phyloP scores from a whole-genome alignment of 2,329 filamentous ascomycete species.

The Venturia oleaginea region DNA sequence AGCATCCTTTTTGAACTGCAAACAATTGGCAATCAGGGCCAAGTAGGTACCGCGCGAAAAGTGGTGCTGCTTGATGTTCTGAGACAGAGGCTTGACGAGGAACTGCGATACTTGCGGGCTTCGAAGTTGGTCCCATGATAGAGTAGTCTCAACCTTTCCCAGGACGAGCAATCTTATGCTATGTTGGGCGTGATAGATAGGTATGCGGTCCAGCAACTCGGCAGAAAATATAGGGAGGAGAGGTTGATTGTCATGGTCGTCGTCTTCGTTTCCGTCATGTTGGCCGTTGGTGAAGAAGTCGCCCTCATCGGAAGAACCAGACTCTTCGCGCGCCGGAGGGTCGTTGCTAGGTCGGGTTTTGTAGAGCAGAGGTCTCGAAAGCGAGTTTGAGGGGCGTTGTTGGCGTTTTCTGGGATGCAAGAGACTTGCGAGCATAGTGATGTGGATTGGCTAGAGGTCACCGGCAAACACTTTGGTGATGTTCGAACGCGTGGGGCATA shows the following conservation, averaged over 20 bases:
- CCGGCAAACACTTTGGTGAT: neutral
- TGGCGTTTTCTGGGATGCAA: conserved; percentile 4
- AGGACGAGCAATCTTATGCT: conserved; percentile 78
- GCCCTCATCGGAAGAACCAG: conserved; percentile 15
- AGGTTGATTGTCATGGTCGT: conserved; percentile 24
- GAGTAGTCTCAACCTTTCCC: conserved; percentile 77
- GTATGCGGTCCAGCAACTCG: conserved; percentile 56
- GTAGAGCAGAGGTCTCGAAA: neutral
- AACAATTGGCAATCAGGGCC: conserved; percentile 83
- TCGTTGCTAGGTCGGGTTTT: neutral
- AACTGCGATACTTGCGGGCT: conserved; percentile 97
- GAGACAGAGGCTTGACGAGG: conserved; percentile 87
- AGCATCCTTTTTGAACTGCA: conserved; percentile 86
- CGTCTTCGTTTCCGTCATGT: conserved; percentile 22
- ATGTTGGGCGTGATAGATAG: conserved; percentile 85
- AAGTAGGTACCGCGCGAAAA: conserved; percentile 82
- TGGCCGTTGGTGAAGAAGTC: conserved; percentile 21
- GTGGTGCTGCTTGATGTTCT: conserved; percentile 73
- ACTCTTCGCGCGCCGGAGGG: conserved; percentile 9
- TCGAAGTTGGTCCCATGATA: conserved; percentile 89
- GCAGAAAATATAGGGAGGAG: conserved; percentile 31
- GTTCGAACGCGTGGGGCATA: conserved; percentile 1
- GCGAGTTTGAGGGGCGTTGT: neutral
- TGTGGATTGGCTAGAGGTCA: neutral
- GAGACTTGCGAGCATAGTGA: conserved; percentile 9